These are phyloP conservation scores for Cocos nucifera DNA, from an alignment of 176 grass and related monocot species.

Conservation along the genomic window DNA sequence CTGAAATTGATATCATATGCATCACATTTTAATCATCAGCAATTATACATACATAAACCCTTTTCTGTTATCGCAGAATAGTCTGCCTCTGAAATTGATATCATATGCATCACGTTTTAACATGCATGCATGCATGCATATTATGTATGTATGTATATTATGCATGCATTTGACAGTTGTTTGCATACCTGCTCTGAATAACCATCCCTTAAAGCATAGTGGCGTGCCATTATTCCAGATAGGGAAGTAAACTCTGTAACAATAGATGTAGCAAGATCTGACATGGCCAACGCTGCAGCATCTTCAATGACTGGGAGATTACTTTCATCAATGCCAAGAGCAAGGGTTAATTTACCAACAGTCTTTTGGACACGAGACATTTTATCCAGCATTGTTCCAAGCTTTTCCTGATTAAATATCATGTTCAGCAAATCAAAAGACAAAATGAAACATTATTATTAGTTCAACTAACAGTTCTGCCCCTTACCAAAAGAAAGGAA, in stretches of 20 bases:
- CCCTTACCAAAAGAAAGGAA: too few relatives aligned
- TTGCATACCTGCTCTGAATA: conserved; percentile 50
- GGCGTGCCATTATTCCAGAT: conserved; percentile 79
- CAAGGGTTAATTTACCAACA: conserved; percentile 38
- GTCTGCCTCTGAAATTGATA: too few relatives aligned
- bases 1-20: too few relatives aligned
- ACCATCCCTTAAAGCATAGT: conserved; percentile 83
- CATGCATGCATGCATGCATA: too few relatives aligned
- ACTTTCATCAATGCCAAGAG: conserved; percentile 44
- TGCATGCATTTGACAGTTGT: neutral
- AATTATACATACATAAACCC: too few relatives aligned
- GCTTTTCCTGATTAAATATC: conserved; percentile 60
- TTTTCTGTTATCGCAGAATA: too few relatives aligned
- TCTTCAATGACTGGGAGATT: conserved; percentile 48
- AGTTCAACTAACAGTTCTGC: neutral
- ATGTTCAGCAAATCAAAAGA: conserved; percentile 11
- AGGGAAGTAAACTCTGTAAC: conserved; percentile 94
- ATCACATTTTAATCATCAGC: too few relatives aligned
- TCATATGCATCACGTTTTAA: too few relatives aligned
- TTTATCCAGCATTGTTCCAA: conserved; percentile 97
- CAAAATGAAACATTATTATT: conserved; percentile 1
- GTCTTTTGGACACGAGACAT: conserved; percentile 50
- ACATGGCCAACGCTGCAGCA: conserved; percentile 73
- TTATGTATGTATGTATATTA: too few relatives aligned
- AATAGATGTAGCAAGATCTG: conserved; percentile 82